These are phyloP conservation scores for Pseudocercospora musae DNA, from an alignment of 2,329 filamentous ascomycete genomes.

Conservation along the genomic window DNA sequence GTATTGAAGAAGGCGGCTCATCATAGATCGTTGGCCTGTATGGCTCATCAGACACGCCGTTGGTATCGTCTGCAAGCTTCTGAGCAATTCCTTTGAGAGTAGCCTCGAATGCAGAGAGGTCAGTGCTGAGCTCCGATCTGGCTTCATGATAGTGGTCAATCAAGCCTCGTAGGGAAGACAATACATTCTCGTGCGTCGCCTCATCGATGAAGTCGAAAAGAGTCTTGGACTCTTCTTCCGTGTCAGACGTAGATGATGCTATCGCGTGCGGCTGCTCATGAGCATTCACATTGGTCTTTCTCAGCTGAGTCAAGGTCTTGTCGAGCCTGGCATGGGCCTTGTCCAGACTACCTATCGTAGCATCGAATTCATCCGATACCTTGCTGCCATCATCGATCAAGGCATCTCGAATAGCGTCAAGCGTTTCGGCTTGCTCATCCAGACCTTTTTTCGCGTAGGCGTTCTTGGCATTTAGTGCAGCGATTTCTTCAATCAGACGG, in stretches of 20 bases:
- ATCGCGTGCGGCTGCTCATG: slow-evolving; percentile 49
- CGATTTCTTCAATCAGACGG: slow-evolving; percentile 71
- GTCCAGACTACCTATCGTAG: slow-evolving; percentile 52
- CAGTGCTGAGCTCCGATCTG: slow-evolving; percentile 55
- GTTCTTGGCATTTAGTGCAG: slow-evolving; percentile 60
- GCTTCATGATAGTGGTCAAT: slow-evolving; percentile 69
- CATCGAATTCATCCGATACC: slow-evolving; percentile 45
- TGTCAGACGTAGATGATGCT: slow-evolving; percentile 1
- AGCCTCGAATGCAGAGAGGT: slow-evolving; percentile 66
- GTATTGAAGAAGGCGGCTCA: slow-evolving; percentile 35
- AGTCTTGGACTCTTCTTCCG: slow-evolving; percentile 46
- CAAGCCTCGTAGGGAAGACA: slow-evolving; percentile 64
- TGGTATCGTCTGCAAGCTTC: slow-evolving; percentile 16
- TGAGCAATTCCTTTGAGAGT: slow-evolving; percentile 44
- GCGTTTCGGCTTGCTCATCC: slow-evolving; percentile 43
- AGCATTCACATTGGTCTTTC: slow-evolving; percentile 58
- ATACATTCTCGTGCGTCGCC: slow-evolving; percentile 62
- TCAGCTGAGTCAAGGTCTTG: slow-evolving; percentile 63
- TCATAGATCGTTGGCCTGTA: slow-evolving; percentile 36
- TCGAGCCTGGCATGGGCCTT: slow-evolving; percentile 62
- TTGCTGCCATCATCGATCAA: slow-evolving; percentile 42
- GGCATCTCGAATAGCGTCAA: slow-evolving; percentile 44
- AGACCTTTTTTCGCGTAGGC: slow-evolving; percentile 42
- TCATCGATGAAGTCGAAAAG: slow-evolving; percentile 77
- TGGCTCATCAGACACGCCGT: slow-evolving; percentile 1